phyloP scores from a whole-genome alignment of 163 green algal species.

The Trebouxiophyceae sp. region DNA sequence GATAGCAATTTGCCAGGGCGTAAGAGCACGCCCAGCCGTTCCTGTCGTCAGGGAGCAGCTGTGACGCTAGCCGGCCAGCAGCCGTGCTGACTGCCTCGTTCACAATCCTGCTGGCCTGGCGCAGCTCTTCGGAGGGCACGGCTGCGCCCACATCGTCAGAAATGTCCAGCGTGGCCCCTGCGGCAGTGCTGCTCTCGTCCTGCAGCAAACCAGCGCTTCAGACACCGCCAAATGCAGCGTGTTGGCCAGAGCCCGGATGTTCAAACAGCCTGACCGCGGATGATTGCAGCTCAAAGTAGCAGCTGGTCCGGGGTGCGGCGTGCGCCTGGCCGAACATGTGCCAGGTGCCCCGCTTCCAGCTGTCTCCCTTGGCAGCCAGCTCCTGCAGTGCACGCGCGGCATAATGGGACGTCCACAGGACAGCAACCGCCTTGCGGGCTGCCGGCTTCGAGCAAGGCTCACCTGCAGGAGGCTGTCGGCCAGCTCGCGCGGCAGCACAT shows the following conservation, averaged over 20 bases:
- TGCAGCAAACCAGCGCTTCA: neutral
- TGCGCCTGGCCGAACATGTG: conserved; percentile 10
- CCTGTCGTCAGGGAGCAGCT: conserved; percentile 8
- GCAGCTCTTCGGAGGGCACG: neutral
- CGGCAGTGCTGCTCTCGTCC: neutral
- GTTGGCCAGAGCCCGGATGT: neutral
- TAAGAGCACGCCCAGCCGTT: conserved; percentile 20
- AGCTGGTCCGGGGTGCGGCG: conserved; percentile 2
- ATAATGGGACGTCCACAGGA: neutral
- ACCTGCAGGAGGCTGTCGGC: conserved; percentile 12
- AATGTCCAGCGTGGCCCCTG: neutral
- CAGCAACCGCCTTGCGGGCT: too few relatives aligned
- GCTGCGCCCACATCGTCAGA: conserved; percentile 1
- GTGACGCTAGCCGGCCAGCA: neutral
- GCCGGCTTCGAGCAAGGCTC: too few relatives aligned
- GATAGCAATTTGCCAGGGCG: conserved; percentile 26
- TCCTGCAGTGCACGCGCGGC: conserved; percentile 1
- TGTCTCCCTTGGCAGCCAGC: neutral
- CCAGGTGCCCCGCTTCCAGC: conserved; percentile 6
- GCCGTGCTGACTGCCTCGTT: conserved; percentile 1
- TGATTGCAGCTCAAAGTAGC: conserved; percentile 4
- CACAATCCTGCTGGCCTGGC: conserved; percentile 4
- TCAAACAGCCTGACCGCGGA: neutral
- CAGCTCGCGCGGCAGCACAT: conserved; percentile 18
- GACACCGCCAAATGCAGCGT: too few relatives aligned